These are phyloP conservation scores for Neonectria punicea DNA, from an alignment of 2,329 filamentous ascomycete species.

Conservation along the genomic window DNA sequence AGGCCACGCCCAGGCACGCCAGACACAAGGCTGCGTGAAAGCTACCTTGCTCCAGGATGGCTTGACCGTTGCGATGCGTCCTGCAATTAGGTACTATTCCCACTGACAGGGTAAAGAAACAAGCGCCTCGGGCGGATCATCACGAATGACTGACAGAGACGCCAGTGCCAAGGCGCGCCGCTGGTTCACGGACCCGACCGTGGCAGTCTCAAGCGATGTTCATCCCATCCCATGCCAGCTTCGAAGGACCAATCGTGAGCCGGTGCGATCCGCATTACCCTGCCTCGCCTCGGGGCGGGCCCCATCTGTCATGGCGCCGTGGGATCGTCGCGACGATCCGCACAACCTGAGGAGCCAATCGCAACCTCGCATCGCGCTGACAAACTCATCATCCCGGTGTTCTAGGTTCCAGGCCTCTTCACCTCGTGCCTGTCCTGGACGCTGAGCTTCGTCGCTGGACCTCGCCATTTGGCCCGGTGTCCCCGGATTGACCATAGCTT, in stretches of 20 bases:
- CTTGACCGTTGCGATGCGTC: slow-evolving; percentile 23
- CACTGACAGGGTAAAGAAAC: background rate
- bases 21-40: slow-evolving; percentile 33
- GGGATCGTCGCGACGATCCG: slow-evolving; percentile 44
- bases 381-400: slow-evolving; percentile 28
- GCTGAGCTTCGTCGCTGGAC: background rate
- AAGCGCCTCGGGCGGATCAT: background rate
- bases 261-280: slow-evolving; percentile 28
- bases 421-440: background rate
- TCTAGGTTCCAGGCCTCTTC: background rate
- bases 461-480: slow-evolving; percentile 8
- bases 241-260: slow-evolving; percentile 33
- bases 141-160: background rate
- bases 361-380: slow-evolving; percentile 44
- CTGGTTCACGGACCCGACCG: slow-evolving; percentile 1
- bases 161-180: background rate
- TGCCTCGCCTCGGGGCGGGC: slow-evolving; percentile 35
- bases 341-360: slow-evolving; percentile 48
- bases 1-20: slow-evolving; percentile 35
- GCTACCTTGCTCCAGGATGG: slow-evolving; percentile 22
- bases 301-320: slow-evolving; percentile 41
- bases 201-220: slow-evolving; percentile 19
- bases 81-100: slow-evolving; percentile 18
- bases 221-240: slow-evolving; percentile 28
- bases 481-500: slow-evolving; percentile 10